Conservation (phyloP, 352 stramenopile genomes). For the Thraustochytrium sp. region DNA sequence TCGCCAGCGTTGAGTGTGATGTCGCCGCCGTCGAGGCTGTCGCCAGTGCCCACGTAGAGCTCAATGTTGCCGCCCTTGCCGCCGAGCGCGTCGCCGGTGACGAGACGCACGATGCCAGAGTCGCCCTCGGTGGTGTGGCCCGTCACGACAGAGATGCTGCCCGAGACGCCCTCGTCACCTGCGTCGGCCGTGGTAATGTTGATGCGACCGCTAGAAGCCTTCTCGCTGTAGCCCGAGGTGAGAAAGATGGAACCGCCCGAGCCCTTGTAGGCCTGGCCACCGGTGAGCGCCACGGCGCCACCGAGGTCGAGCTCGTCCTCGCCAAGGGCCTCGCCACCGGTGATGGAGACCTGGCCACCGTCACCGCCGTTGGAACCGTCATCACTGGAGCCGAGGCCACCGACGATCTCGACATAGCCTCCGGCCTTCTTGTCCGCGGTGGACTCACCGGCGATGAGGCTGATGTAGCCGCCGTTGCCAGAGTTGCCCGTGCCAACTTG, state of each 20-base stretch:
- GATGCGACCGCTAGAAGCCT: slow-evolving; percentile 70
- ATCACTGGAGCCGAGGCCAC: slow-evolving; percentile 67
- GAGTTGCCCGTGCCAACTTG: slow-evolving; percentile 71
- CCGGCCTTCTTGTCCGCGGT: slow-evolving; percentile 57
- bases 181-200: slow-evolving; percentile 66
- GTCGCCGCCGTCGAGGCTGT: slow-evolving; percentile 50
- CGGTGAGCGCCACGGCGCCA: slow-evolving; percentile 66
- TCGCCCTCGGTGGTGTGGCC: slow-evolving; percentile 59
- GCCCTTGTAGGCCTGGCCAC: slow-evolving; percentile 60
- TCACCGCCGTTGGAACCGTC: slow-evolving; percentile 79
- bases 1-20: slow-evolving; percentile 48
- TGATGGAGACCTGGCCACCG: slow-evolving; percentile 70
- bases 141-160: slow-evolving; percentile 60
- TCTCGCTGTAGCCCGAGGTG: slow-evolving; percentile 59
- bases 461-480: slow-evolving; percentile 70
- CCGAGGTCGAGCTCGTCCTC: slow-evolving; percentile 77
- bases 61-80: slow-evolving; percentile 56
- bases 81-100: slow-evolving; percentile 46
- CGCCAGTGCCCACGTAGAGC: slow-evolving; percentile 51
- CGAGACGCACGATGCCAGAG: slow-evolving; percentile 62
- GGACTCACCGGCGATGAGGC: slow-evolving; percentile 65
- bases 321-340: slow-evolving; percentile 75
- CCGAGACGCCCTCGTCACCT: slow-evolving; percentile 66
- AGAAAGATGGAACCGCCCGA: slow-evolving; percentile 60
- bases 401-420: slow-evolving; percentile 67